Conservation (phyloP, 148 eudicot genomes). For the Nepenthes gracilis region DNA sequence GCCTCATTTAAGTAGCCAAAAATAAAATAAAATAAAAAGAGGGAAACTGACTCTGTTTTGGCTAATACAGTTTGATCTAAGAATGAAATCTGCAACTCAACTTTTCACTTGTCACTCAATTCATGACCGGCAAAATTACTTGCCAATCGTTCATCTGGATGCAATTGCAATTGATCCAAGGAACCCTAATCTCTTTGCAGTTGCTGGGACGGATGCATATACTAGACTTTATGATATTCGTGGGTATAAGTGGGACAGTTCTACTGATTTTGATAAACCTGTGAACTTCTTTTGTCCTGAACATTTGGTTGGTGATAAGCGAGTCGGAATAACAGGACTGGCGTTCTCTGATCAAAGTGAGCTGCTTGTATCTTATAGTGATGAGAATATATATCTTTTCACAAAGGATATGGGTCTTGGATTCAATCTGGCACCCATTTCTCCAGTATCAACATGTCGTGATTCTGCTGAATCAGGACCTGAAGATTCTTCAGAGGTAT, state of each 20-base stretch:
- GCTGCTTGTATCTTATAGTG: slow-evolving; percentile 73
- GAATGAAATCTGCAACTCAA: slow-evolving; percentile 59
- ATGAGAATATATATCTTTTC: slow-evolving; percentile 71
- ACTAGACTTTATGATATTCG: slow-evolving; percentile 85
- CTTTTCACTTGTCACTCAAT: slow-evolving; percentile 70
- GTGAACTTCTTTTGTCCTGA: slow-evolving; percentile 64
- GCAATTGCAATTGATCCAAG: slow-evolving; percentile 84
- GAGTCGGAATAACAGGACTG: slow-evolving; percentile 72
- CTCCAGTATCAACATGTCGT: slow-evolving; percentile 24
- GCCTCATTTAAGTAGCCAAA: too few species aligned
- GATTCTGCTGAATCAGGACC: slow-evolving; percentile 20
- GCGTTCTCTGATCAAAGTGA: slow-evolving; percentile 86
- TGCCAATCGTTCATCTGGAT: slow-evolving; percentile 36
- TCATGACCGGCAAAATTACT: slow-evolving; percentile 15
- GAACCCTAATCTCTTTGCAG: slow-evolving; percentile 70
- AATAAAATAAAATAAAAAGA: too few species aligned
- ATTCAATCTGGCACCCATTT: slow-evolving; percentile 25
- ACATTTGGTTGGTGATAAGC: slow-evolving; percentile 58
- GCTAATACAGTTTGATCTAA: slow-evolving; percentile 75
- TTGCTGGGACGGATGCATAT: slow-evolving; percentile 82
- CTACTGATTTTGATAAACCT: slow-evolving; percentile 68
- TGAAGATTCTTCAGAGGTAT: slow-evolving; percentile 15
- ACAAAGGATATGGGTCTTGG: slow-evolving; percentile 68
- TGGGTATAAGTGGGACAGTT: slow-evolving; percentile 54
- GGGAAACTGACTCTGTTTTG: background rate